Conservation (phyloP, 2,329 filamentous ascomycete genomes). For the Ophiostoma himal-ulmi region DNA sequence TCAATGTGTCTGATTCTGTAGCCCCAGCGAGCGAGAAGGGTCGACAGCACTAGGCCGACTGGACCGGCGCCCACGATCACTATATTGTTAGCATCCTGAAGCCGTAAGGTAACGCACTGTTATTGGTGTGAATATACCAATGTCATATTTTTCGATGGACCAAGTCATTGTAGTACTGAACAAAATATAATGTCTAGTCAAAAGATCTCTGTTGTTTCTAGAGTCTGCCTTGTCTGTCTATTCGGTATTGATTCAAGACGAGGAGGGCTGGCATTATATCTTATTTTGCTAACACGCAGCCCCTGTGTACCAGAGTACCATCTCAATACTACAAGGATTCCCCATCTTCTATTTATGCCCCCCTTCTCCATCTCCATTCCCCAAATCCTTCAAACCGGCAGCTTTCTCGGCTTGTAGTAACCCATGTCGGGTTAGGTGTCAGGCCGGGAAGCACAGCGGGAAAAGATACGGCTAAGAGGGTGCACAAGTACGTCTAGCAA, state of each 20-base stretch:
- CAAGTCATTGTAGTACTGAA: not conserved
- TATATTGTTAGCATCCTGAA: conserved; percentile 31
- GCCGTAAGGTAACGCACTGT: not conserved
- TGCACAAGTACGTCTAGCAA: not conserved
- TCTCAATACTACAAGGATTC: too few species aligned
- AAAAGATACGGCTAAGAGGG: not conserved
- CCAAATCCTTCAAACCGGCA: conserved; percentile 3
- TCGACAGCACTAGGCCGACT: conserved; percentile 79
- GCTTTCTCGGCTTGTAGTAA: not conserved
- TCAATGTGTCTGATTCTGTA: conserved; percentile 95
- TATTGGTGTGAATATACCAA: conserved; percentile 17
- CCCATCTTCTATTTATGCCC: too few species aligned
- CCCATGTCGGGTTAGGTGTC: not conserved
- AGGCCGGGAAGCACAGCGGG: not conserved
- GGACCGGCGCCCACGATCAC: conserved; percentile 88
- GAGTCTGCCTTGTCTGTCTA: too few species aligned
- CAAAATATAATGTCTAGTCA: too few species aligned
- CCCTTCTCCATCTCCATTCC: not conserved
- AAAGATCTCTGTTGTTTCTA: not conserved
- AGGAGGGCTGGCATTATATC: not conserved
- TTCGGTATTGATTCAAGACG: not conserved
- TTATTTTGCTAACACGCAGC: not conserved
- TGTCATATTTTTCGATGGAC: not conserved
- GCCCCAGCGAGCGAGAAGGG: conserved; percentile 83
- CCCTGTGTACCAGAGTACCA: too few species aligned